These are phyloP conservation scores for Pyrrhoderma lamaoense DNA, from an alignment of 1,284 basidiomycete genomes.

Conservation along the genomic window DNA sequence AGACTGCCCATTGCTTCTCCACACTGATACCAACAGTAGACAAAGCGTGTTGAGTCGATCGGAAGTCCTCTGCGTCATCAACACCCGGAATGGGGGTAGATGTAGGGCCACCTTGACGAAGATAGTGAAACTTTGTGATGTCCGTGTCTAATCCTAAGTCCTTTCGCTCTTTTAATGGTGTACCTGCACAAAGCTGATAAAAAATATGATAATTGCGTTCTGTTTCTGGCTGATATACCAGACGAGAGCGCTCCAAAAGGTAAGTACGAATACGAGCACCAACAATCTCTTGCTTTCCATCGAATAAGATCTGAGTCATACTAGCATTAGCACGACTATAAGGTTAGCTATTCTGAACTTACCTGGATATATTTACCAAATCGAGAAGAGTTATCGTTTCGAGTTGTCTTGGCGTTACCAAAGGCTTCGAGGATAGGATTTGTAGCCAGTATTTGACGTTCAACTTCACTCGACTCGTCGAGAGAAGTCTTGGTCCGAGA, in stretches of 20 bases:
- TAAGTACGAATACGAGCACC: constrained; percentile 98
- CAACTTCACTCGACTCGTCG: constrained; percentile 88
- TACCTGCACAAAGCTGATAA: constrained; percentile 98
- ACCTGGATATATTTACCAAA: constrained; percentile 99
- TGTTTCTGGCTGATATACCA: constrained; percentile 94
- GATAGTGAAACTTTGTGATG: constrained; percentile 83
- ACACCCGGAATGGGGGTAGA: constrained; percentile 87
- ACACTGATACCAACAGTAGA: constrained; percentile 96
- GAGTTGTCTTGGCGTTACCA: constrained; percentile 98
- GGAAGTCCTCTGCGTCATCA: constrained; percentile 94
- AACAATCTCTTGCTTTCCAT: constrained; percentile 91
- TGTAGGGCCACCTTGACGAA: constrained; percentile 86
- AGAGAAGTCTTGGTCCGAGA: constrained; percentile 62
- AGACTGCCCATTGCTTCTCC: constrained; percentile 97
- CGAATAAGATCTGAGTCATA: constrained; percentile 79
- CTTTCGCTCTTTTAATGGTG: constrained; percentile 91
- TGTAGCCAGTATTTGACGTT: constrained; percentile 94
- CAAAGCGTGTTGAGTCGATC: constrained; percentile 87
- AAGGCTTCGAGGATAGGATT: constrained; percentile 99
- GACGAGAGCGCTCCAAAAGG: constrained; percentile 91
- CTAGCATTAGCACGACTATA: not conserved
- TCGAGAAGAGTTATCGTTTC: constrained; percentile 98
- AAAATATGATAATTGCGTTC: constrained; percentile 99
- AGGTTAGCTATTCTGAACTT: constrained; percentile 22
- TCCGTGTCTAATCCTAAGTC: constrained; percentile 87